Evolutionary conservation across 2,329 filamentous ascomycete genomes (phyloP), one percentile per base, ranked within the genome.

Genomic region (Tolypocladium tropicale): DNA sequence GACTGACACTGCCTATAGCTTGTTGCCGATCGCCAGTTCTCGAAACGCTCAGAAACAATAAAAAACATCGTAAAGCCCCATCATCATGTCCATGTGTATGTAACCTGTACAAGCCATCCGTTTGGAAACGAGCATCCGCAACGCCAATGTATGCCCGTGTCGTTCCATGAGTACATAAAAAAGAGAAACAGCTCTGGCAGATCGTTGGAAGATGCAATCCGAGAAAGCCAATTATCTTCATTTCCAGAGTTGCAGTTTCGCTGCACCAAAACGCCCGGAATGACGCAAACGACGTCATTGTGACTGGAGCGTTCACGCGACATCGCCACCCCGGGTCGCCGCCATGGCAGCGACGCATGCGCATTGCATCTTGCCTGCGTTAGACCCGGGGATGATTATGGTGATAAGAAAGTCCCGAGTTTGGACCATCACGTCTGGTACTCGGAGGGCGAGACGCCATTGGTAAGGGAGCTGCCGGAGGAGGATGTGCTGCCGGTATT

Each of bases 361-460:
- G 12, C 46, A 50, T 18, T 11, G 28, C 28, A 33, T 32, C 28
- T 11, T 5, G 10, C 33, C 10, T 14, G 28, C 46, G 28, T 50
- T n/a, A 39, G 9, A 39, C 37, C 37, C 18, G 37, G 11, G 37
- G n/a, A n/a, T n/a, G n/a, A n/a, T n/a, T n/a, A n/a, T n/a, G n/a
- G n/a, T n/a, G n/a, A n/a, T n/a, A 21, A 11, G 11, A 39, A 39
- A 39, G 36, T 3, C 18, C 9, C 37, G 18, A 21, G 37, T n/a
- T 39, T 9, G 21, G 18, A 3, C 3, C 3, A 50, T 50, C 46
- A 56, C 34, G 55, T 25, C 6, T 56, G 52, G 39, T 62, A 62
- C 5, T 61, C 59, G 30, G 51, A 18, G 9, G 63, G 58, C 10
- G 61, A 60, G 43, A 57, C 59, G 18, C 71, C 71, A 49, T 73